Conservation (phyloP, 805 yeast species). For the Pichia ethanolica region DNA sequence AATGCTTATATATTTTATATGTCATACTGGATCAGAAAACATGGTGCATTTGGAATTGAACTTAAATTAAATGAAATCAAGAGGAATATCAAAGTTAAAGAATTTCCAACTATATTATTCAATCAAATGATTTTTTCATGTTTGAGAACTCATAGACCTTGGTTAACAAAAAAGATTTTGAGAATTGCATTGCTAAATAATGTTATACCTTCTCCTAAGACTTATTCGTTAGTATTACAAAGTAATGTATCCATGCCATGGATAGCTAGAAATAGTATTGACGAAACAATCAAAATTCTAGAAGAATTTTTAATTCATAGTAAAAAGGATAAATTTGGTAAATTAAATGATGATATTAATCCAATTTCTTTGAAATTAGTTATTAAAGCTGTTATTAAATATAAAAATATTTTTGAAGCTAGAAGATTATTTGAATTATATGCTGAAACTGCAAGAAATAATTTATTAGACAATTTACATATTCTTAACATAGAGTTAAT, state of each 20-base stretch:
- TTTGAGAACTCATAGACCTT: constrained; percentile 14
- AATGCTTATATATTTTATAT: constrained; percentile 17
- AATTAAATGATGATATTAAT: constrained; percentile 18
- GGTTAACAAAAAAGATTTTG: constrained; percentile 15
- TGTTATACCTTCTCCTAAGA: constrained; percentile 15
- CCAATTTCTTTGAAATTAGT: constrained; percentile 21
- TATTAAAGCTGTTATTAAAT: constrained; percentile 14
- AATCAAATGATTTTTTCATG: constrained; percentile 23
- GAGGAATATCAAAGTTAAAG: constrained; percentile 3
- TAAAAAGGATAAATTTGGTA: constrained; percentile 17
- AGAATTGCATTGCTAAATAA: constrained; percentile 14
- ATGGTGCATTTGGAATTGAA: constrained; percentile 13
- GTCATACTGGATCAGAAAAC: constrained; percentile 16
- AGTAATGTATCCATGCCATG: constrained; percentile 14
- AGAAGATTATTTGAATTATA: constrained; percentile 24
- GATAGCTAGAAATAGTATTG: constrained; percentile 14
- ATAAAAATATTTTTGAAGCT: constrained; percentile 17
- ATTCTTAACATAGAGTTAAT: constrained; percentile 22
- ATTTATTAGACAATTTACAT: constrained; percentile 23
- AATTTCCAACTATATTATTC: constrained; percentile 17
- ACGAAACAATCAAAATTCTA: constrained; percentile 15
- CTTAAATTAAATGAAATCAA: constrained; percentile 13
- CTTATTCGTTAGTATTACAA: constrained; percentile 24
- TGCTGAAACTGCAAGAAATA: constrained; percentile 17
- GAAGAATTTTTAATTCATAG: constrained; percentile 19